Percentiles rank a stretch among this genome's conserved stretches.
Conservation (phyloP, 2,329 filamentous ascomycete genomes). For the Botrytis fabae region DNA sequence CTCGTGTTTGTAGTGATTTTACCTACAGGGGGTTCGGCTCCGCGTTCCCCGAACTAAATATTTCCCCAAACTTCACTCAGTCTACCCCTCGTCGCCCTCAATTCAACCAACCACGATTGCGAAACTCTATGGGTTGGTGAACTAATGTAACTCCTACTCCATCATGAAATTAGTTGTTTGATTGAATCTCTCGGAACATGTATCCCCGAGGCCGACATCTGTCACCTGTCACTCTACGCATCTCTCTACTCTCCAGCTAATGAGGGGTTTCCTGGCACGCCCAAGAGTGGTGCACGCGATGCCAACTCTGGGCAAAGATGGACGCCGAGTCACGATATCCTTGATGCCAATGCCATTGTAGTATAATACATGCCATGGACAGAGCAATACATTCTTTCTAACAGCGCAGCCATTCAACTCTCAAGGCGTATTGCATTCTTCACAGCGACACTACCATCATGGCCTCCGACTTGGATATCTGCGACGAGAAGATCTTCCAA, state of each 20-base stretch:
- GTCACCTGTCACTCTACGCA: not conserved
- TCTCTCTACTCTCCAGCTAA: too few relatives aligned
- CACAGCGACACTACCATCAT: not conserved
- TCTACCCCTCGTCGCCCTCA: not conserved
- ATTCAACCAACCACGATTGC: not conserved
- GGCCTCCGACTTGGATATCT: slow-evolving; percentile 44
- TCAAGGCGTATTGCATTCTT: not conserved
- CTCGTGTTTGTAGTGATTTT: not conserved
- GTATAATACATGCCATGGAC: not conserved
- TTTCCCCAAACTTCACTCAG: not conserved
- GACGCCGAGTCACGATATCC: not conserved
- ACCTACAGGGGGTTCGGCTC: slow-evolving; percentile 8
- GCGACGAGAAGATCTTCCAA: slow-evolving; percentile 53
- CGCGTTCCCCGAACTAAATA: not conserved
- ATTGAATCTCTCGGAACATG: not conserved
- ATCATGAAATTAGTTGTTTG: not conserved
- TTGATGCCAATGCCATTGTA: not conserved
- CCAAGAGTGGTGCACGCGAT: not conserved
- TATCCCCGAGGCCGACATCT: slow-evolving; percentile 6
- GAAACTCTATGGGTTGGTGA: not conserved
- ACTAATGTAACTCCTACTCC: not conserved
- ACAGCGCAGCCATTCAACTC: not conserved
- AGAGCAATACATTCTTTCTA: not conserved
- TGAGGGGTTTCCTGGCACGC: not conserved
- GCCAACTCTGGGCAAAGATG: not conserved